phyloP scores from a whole-genome alignment of 208 protist genomes.

The Leishmania tropica region DNA sequence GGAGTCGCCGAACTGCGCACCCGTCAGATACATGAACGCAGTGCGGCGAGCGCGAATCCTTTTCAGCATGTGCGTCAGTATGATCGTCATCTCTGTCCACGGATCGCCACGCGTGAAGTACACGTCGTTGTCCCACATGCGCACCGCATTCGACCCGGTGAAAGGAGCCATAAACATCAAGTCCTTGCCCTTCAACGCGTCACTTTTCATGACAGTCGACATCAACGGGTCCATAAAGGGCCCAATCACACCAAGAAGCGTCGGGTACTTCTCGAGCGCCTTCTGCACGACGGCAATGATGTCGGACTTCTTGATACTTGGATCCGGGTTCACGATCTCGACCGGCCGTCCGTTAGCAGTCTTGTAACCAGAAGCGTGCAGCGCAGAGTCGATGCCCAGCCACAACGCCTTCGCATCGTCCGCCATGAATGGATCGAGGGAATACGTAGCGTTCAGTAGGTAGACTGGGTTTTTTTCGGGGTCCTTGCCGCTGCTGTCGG shows the following conservation, averaged over 20 bases:
- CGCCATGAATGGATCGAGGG: neutral
- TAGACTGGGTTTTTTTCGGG: constrained; percentile 2
- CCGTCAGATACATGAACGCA: constrained; percentile 66
- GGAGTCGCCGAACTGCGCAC: constrained; percentile 34
- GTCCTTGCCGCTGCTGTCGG: neutral
- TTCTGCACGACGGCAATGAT: constrained; percentile 3
- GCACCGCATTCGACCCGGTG: constrained; percentile 18
- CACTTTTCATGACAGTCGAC: neutral
- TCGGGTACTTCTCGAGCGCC: constrained; percentile 3
- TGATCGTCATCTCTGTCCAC: constrained; percentile 32
- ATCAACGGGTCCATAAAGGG: constrained; percentile 4
- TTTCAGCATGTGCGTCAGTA: constrained; percentile 39
- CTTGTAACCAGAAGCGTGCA: constrained; percentile 19
- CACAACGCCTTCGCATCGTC: constrained; percentile 20
- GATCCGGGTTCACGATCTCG: constrained; percentile 8
- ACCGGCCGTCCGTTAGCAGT: constrained; percentile 18
- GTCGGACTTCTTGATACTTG: neutral
- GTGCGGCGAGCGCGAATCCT: constrained; percentile 23
- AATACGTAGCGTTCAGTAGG: constrained; percentile 29
- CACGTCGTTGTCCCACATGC: constrained; percentile 25
- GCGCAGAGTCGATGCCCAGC: constrained; percentile 25
- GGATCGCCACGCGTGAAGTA: constrained; percentile 45
- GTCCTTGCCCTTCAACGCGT: neutral
- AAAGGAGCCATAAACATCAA: constrained; percentile 37
- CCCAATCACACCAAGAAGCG: constrained; percentile 16